Percentiles rank a stretch among this genome's conserved stretches.
phyloP scores from a whole-genome alignment of 176 grass and related monocot genomes.

The Poa pratensis region DNA sequence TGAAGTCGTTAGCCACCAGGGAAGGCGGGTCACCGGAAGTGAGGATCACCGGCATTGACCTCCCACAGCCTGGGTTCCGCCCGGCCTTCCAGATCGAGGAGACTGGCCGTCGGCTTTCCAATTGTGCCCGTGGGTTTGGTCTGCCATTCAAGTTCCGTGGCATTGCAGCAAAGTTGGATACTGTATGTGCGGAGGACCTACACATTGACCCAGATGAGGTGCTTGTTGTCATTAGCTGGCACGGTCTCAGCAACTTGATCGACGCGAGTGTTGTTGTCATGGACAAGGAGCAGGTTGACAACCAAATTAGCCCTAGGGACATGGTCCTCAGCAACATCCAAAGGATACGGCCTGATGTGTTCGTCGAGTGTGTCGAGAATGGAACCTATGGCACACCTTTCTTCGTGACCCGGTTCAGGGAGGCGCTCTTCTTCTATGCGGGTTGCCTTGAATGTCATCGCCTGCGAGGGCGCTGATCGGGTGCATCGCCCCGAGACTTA shows the following conservation, averaged over 20 bases:
- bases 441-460: slow-evolving; percentile 47
- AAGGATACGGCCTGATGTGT: slow-evolving; percentile 33
- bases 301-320: slow-evolving; percentile 15
- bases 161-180: slow-evolving; percentile 24
- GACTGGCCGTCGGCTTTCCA: slow-evolving; percentile 47
- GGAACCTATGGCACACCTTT: slow-evolving; percentile 22
- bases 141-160: slow-evolving; percentile 27
- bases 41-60: slow-evolving; percentile 52
- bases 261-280: not conserved
- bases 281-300: not conserved
- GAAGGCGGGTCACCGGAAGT: slow-evolving; percentile 54
- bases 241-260: slow-evolving; percentile 16
- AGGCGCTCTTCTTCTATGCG: slow-evolving; percentile 42
- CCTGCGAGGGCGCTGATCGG: slow-evolving; percentile 51
- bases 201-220: slow-evolving; percentile 37
- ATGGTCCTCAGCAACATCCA: slow-evolving; percentile 33
- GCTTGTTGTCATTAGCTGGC: slow-evolving; percentile 8
- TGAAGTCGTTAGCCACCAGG: not conserved
- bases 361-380: slow-evolving; percentile 19
- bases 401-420: slow-evolving; percentile 54
- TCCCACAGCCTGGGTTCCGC: slow-evolving; percentile 54
- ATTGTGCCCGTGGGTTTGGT: slow-evolving; percentile 23
- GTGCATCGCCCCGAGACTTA: slow-evolving; percentile 42
- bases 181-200: slow-evolving; percentile 25
- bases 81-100: slow-evolving; percentile 46